Percentiles rank a stretch among this genome's conserved stretches.
phyloP scores from a whole-genome alignment of 2,329 filamentous ascomycete genomes.

The Pseudogymnoascus sp. region DNA sequence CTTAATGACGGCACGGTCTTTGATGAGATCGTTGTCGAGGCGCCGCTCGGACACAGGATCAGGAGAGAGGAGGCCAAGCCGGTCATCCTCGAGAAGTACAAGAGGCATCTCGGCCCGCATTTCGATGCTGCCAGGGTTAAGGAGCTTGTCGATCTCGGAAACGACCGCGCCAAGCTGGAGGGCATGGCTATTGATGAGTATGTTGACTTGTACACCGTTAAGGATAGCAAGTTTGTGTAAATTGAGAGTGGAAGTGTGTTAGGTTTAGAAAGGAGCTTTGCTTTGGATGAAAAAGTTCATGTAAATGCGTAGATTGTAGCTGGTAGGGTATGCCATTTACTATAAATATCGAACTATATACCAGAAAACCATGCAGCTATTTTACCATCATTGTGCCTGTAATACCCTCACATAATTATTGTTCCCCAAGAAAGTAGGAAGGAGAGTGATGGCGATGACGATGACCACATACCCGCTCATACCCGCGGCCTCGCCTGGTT shows the following conservation, averaged over 20 bases:
- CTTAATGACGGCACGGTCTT: constrained; percentile 90
- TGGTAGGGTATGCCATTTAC: constrained; percentile 8
- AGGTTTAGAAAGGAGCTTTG: neutral
- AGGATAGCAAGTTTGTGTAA: constrained; percentile 55
- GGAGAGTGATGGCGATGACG: neutral
- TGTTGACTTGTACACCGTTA: constrained; percentile 70
- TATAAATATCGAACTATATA: constrained; percentile 1
- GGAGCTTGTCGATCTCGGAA: constrained; percentile 73
- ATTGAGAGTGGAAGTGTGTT: neutral
- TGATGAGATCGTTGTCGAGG: constrained; percentile 86
- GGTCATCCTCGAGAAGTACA: constrained; percentile 91
- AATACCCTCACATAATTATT: neutral
- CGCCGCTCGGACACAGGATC: constrained; percentile 85
- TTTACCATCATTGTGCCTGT: neutral
- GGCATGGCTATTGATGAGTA: constrained; percentile 83
- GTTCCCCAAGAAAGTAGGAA: neutral
- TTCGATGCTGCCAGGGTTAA: constrained; percentile 71
- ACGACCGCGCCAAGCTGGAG: constrained; percentile 70
- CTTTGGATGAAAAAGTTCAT: constrained; percentile 2
- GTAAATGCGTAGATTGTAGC: neutral
- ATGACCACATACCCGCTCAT: neutral
- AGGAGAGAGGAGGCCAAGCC: constrained; percentile 96
- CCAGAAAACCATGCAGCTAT: neutral
- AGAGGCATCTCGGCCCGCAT: constrained; percentile 82
- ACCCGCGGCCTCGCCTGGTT: neutral